Conservation (phyloP, 139 green algal genomes). For the Closterium sp. region DNA sequence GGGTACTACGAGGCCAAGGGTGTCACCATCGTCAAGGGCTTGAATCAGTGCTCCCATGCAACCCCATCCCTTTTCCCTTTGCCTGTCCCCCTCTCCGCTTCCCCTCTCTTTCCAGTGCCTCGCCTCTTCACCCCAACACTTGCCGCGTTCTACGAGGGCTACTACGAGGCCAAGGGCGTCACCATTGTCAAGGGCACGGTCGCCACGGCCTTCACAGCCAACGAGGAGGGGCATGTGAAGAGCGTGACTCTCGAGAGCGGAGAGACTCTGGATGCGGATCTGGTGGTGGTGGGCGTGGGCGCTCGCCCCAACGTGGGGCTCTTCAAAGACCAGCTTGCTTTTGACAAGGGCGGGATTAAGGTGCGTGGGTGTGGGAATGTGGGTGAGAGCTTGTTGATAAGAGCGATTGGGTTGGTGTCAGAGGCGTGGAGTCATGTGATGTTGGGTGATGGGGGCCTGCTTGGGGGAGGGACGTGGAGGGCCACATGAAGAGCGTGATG, state of each 20-base stretch:
- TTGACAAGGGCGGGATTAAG: slow-evolving; percentile 73
- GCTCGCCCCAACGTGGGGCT: slow-evolving; percentile 72
- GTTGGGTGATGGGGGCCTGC: neutral
- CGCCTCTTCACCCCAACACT: slow-evolving; percentile 78
- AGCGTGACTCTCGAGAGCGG: slow-evolving; percentile 65
- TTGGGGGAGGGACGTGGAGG: neutral
- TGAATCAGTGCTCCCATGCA: neutral
- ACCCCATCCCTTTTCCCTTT: neutral
- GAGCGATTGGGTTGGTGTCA: too few relatives aligned
- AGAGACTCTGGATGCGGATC: slow-evolving; percentile 54
- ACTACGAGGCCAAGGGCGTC: slow-evolving; percentile 70
- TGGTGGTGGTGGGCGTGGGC: slow-evolving; percentile 84
- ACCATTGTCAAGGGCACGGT: slow-evolving; percentile 65
- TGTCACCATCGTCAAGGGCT: slow-evolving; percentile 60
- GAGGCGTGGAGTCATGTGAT: neutral
- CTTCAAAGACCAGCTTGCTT: slow-evolving; percentile 65
- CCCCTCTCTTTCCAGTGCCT: slow-evolving; percentile 51
- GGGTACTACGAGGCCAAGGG: neutral
- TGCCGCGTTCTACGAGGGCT: slow-evolving; percentile 66
- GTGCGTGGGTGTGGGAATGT: slow-evolving; percentile 6
- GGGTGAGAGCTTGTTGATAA: too few relatives aligned
- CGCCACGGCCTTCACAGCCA: slow-evolving; percentile 36
- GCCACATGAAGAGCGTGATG: slow-evolving; percentile 59
- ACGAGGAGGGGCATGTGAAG: slow-evolving; percentile 57
- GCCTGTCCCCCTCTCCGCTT: neutral